Percentiles rank a stretch among this genome's conserved stretches.
phyloP scores from a whole-genome alignment of 2,329 filamentous ascomycete species.

The Fusarium sp. region DNA sequence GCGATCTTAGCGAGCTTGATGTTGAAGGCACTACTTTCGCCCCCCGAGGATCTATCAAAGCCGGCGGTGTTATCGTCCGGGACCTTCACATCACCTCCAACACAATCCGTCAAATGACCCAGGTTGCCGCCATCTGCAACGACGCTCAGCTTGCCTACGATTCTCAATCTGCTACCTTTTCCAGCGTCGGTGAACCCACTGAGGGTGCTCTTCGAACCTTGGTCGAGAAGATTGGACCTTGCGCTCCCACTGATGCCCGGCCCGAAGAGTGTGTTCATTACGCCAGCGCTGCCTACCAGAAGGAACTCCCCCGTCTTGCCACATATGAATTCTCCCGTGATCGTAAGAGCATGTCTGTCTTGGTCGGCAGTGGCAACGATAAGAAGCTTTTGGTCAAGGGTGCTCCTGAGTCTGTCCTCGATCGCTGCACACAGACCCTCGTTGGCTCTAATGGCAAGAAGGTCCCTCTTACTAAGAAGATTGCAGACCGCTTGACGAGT shows the following conservation, averaged over 20 bases:
- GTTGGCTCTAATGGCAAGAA: slow-evolving; percentile 83
- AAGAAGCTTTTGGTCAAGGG: slow-evolving; percentile 95
- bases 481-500: slow-evolving; percentile 76
- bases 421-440: slow-evolving; percentile 86
- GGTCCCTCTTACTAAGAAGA: slow-evolving; percentile 76
- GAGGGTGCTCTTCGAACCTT: slow-evolving; percentile 92
- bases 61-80: slow-evolving; percentile 74
- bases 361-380: slow-evolving; percentile 76
- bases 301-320: slow-evolving; percentile 77
- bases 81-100: slow-evolving; percentile 78
- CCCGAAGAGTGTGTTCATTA: slow-evolving; percentile 79
- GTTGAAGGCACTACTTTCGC: slow-evolving; percentile 94
- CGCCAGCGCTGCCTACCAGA: slow-evolving; percentile 87
- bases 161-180: slow-evolving; percentile 77
- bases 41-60: slow-evolving; percentile 80
- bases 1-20: slow-evolving; percentile 83
- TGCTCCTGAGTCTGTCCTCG: slow-evolving; percentile 92
- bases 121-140: slow-evolving; percentile 85
- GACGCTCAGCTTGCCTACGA: slow-evolving; percentile 88
- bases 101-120: slow-evolving; percentile 82
- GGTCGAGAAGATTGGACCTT: slow-evolving; percentile 93
- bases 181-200: slow-evolving; percentile 91
- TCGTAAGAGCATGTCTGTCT: slow-evolving; percentile 98
- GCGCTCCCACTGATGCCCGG: slow-evolving; percentile 66
- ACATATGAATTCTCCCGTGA: slow-evolving; percentile 98